A percentile compares a stretch with the other conserved stretches of the same genome.
These are phyloP conservation scores for Angophora floribunda DNA, from an alignment of 345 rosid species.

Conservation along the genomic window DNA sequence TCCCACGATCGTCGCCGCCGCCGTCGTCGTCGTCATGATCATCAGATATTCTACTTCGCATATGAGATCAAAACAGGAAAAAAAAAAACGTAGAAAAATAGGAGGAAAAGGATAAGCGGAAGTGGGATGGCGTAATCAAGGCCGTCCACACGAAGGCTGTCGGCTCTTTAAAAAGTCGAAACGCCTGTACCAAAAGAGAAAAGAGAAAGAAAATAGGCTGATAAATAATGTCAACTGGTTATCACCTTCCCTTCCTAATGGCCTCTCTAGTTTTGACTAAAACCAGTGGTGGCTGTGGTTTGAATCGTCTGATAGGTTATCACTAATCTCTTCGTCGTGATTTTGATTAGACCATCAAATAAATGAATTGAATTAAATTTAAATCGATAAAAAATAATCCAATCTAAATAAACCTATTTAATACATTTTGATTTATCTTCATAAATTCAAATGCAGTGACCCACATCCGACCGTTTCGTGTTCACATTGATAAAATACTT, in stretches of 20 bases:
- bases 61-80: background rate
- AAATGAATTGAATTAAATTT: no score
- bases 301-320: background rate
- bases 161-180: background rate
- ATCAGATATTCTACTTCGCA: background rate
- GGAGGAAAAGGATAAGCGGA: background rate
- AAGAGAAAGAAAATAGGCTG: background rate
- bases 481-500: rapidly evolving
- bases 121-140: background rate
- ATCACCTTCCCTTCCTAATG: background rate
- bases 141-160: background rate
- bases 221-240: background rate
- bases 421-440: no score
- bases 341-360: background rate
- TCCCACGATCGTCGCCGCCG: background rate
- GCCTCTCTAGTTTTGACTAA: background rate
- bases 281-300: background rate
- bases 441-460: no score
- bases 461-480: no score
- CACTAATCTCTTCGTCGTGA: background rate
- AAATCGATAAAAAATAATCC: background rate
- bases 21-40: no score
- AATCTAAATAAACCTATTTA: no score
- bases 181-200: background rate
- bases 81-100: background rate